Base-by-base conservation (phyloP, 1,284 basidiomycete genomes). In the Ustilago xerochloae region DNA sequence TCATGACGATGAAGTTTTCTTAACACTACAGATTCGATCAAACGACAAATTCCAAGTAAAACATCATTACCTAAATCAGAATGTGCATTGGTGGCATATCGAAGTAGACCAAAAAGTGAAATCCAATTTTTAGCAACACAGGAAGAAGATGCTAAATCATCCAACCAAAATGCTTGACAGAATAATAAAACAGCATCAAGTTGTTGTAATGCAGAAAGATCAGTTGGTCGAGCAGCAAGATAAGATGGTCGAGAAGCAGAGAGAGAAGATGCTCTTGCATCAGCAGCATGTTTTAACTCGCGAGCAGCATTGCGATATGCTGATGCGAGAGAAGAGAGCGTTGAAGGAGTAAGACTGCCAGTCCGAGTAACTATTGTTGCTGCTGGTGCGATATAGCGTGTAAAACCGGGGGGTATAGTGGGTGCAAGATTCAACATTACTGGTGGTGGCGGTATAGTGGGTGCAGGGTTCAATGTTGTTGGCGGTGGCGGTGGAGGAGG, bases 101-200 rank as follows among this genome's bases (percentile, higher is more conserved):
- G 53, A 0, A 79, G 51, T 18, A 79, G 53, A 0, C 75, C 75
- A 12, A 69, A 75, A 6, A 79, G 67, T 3, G 41, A 55, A 26
- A 52, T 62, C 77, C 77, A 79, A 30, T 79, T 78, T 7, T 59
- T 64, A 28, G 60, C 55, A 2, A 75, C 20, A 38, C 55, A 12
- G 6, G 24, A 22, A 6, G 49, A 28, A 13, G 55, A 49, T 5
- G 59, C 48, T 20, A 63, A 51, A 22, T 88, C 87, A 46, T 87
- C 86, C 64, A 86, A 85, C 81, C 85, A 88, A 72, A 87, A 87
- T 22, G 86, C 81, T 67, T 86, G 87, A 16, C 86, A 81, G 79
- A 86, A 88, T 6, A 87, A 81, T 5, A 88, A 77, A 28, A 87
- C 81, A 15, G 87, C 85, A 63, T 88, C 87, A 29, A 86, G 85